Evolutionary conservation across 1,284 basidiomycete species (phyloP), one percentile per base, ranked within the genome.

Genomic region (Ganoderma sinense): DNA sequence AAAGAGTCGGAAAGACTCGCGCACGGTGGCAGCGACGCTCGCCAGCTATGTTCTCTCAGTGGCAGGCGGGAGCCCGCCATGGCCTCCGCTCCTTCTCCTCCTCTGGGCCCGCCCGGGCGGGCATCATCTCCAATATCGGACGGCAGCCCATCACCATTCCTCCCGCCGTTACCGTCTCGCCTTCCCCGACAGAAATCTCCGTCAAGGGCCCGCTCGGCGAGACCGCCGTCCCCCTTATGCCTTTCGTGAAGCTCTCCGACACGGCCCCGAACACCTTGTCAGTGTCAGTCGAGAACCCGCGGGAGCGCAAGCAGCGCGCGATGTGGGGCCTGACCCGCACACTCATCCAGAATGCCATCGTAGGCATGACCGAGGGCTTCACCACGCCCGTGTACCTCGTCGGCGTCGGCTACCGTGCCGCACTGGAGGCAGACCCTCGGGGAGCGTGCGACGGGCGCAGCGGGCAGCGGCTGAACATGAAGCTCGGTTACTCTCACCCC

Each of bases 251-350:
- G 56, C 84, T 97, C 72, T 84, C 86, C 48, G 86, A 88, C 67
- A 82, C 85, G 2, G 80, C 86, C 64, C 81, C 84, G 20, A 81
- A 86, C 66, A 82, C 84, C 1, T 78, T 92, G 70, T 80, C 85
- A 23, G 82, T 98, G n/a, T 74, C 86, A 10, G 91, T 98, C 1
- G 88, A 94, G 76, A 87, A 97, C 78, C 84, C 91, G 4, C 84
- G 85, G 62, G 78, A 89, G 61, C 95, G 96, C 82, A 83, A 89
- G 63, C 96, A 98, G 81, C 88, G 94, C 53, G 89, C 92, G 62
- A 91, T 96, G 84, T 99, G 97, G 97, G 97, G 97, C 14, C 89
- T 95, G 55, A 97, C 96, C 2, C 91, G 97, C 62, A 94, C 96
- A 0, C 87, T 97, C 69, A 92, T 98, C 78, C 84, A 87, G 73